These are phyloP conservation scores for Microsporum audouinii DNA, from an alignment of 2,329 filamentous ascomycete species.

Conservation along the genomic window DNA sequence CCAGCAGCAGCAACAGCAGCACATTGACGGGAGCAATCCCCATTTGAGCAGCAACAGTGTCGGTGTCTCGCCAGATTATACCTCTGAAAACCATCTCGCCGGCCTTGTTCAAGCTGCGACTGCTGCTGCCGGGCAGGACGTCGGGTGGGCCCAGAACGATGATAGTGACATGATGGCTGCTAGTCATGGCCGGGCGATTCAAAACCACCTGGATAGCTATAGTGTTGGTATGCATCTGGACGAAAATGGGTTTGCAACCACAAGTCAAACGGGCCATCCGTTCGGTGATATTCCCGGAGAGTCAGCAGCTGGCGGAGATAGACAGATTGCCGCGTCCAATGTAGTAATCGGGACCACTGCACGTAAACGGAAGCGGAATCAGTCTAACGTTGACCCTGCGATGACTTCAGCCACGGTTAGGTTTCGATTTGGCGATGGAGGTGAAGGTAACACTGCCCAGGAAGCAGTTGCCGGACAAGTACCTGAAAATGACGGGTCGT, in stretches of 20 bases:
- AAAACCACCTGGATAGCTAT: constrained; percentile 32
- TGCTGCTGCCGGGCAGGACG: constrained; percentile 29
- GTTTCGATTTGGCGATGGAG: constrained; percentile 14
- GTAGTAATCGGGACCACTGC: not conserved
- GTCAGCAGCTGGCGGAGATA: constrained; percentile 16
- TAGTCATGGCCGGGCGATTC: constrained; percentile 36
- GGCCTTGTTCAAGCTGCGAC: constrained; percentile 38
- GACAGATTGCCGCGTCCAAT: not conserved
- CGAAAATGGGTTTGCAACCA: constrained; percentile 23
- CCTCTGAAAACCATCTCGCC: constrained; percentile 30
- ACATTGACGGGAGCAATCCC: constrained; percentile 5
- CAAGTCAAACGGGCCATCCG: not conserved
- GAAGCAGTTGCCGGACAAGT: constrained; percentile 10
- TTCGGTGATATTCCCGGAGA: constrained; percentile 7
- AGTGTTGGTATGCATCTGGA: constrained; percentile 31
- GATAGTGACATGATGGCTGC: constrained; percentile 27
- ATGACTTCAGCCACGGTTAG: constrained; percentile 6
- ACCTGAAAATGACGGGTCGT: constrained; percentile 18
- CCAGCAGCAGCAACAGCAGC: constrained; percentile 1
- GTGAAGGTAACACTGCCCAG: constrained; percentile 15
- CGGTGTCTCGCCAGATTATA: constrained; percentile 7
- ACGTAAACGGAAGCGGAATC: constrained; percentile 12
- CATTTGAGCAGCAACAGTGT: constrained; percentile 3
- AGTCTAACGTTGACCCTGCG: constrained; percentile 15
- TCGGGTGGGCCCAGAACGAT: constrained; percentile 15